Conservation (phyloP, 441 rosid genomes). For the Monsonia emarginata region DNA sequence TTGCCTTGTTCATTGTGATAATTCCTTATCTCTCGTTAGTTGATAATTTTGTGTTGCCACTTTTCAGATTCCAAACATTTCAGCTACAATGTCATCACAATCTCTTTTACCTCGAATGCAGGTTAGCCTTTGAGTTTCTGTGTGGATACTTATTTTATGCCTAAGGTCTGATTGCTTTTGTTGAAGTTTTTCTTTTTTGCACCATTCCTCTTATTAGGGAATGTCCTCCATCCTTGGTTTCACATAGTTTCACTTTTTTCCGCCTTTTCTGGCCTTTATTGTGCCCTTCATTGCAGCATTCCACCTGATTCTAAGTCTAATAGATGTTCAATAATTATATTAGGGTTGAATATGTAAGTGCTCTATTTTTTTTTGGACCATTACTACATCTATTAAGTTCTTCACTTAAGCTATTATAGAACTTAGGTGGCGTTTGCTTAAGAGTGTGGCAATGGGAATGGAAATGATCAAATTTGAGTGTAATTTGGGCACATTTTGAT, state of each 20-base stretch:
- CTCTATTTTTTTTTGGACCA: too few relatives aligned
- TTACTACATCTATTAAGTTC: too few relatives aligned
- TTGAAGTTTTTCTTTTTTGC: not conserved
- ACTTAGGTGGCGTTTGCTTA: too few relatives aligned
- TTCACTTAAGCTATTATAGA: too few relatives aligned
- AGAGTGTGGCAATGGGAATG: too few relatives aligned
- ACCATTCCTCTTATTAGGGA: not conserved
- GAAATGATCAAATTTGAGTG: too few relatives aligned
- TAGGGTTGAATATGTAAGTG: too few relatives aligned
- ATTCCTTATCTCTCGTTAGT: constrained; percentile 6
- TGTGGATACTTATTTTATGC: not conserved
- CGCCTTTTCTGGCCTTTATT: not conserved
- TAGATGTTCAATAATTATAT: too few relatives aligned
- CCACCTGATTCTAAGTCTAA: not conserved
- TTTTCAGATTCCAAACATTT: constrained; percentile 74
- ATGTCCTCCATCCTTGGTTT: not conserved
- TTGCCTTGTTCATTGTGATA: not conserved
- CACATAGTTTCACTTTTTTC: not conserved
- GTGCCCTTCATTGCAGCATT: not conserved
- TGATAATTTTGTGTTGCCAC: constrained; percentile 12
- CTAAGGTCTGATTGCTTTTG: not conserved
- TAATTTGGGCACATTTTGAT: too few relatives aligned
- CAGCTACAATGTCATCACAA: constrained; percentile 66
- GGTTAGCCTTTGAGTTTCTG: constrained; percentile 29
- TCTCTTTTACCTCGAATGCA: constrained; percentile 63